Percentiles rank a stretch among this genome's conserved stretches.
Evolutionary conservation across 2,329 filamentous ascomycete genomes (phyloP).

Genomic region (Venturia pyrina): DNA sequence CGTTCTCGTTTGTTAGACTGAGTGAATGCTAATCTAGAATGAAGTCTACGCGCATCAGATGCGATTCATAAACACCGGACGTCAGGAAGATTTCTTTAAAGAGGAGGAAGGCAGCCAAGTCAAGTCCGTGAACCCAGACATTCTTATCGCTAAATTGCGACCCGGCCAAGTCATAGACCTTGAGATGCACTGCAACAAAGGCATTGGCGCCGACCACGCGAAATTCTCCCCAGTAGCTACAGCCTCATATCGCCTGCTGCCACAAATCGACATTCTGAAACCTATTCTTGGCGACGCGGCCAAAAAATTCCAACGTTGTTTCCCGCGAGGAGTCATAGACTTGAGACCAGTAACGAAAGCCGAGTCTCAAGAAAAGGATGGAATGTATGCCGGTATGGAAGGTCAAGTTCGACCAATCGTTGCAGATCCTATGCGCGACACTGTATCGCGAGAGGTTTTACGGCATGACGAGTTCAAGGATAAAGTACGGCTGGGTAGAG

Average conservation of each 20-base stretch:
- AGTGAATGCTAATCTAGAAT: background rate
- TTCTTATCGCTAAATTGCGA: conserved; percentile 86
- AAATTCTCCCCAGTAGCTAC: conserved; percentile 97
- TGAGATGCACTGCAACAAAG: conserved; percentile 89
- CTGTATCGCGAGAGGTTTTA: conserved; percentile 85
- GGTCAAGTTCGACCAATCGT: conserved; percentile 86
- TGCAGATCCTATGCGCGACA: conserved; percentile 80
- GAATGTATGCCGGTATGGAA: conserved; percentile 61
- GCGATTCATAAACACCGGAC: conserved; percentile 59
- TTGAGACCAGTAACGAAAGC: conserved; percentile 60
- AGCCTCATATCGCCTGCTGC: conserved; percentile 83
- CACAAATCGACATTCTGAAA: conserved; percentile 70
- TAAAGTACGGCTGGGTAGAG: conserved; percentile 86
- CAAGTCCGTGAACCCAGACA: conserved; percentile 75
- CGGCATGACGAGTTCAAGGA: conserved; percentile 87
- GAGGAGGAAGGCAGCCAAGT: conserved; percentile 50
- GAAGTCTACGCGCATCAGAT: conserved; percentile 26
- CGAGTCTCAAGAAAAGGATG: conserved; percentile 51
- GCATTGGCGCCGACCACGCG: conserved; percentile 84
- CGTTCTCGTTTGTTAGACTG: background rate
- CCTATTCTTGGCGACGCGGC: conserved; percentile 85
- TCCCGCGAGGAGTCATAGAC: conserved; percentile 77
- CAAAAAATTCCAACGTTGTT: conserved; percentile 81
- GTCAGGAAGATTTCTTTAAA: conserved; percentile 43
- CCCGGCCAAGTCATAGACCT: conserved; percentile 81